Conservation (phyloP, 176 grass and related monocot genomes). For the Juncus effusus region DNA sequence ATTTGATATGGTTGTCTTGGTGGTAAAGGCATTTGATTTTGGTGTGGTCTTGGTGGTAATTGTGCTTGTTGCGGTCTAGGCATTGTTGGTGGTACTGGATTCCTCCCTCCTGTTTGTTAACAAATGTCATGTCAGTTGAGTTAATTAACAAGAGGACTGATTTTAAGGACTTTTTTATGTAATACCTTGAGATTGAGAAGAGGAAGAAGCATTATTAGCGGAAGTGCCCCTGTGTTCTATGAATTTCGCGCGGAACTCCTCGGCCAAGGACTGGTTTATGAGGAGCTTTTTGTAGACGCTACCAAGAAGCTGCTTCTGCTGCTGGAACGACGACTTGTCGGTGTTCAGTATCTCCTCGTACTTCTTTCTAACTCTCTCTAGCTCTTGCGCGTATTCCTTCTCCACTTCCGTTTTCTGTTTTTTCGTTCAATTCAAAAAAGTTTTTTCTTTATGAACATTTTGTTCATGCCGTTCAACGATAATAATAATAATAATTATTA, state of each 20-base stretch:
- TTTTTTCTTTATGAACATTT: constrained; percentile 38
- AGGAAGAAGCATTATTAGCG: constrained; percentile 31
- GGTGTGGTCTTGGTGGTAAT: too few relatives aligned
- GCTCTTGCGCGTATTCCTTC: constrained; percentile 53
- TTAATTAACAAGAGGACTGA: not conserved
- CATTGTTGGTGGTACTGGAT: not conserved
- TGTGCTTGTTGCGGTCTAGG: too few relatives aligned
- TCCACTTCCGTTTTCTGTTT: constrained; percentile 54
- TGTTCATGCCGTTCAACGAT: constrained; percentile 50
- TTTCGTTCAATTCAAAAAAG: constrained; percentile 16
- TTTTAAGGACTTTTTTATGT: constrained; percentile 6
- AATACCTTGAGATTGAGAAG: constrained; percentile 18
- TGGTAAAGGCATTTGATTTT: too few relatives aligned
- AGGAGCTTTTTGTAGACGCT: constrained; percentile 58
- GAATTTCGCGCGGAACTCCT: constrained; percentile 89
- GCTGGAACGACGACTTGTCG: constrained; percentile 48
- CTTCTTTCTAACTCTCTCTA: constrained; percentile 60
- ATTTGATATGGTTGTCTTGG: not conserved
- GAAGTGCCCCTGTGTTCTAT: constrained; percentile 45
- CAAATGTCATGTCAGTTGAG: not conserved
- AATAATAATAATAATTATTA: constrained; percentile 29
- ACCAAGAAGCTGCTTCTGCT: constrained; percentile 46
- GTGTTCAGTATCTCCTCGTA: constrained; percentile 69
- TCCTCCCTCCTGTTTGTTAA: constrained; percentile 1
- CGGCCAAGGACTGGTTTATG: constrained; percentile 72